These are phyloP conservation scores for Solanum phureja DNA, from an alignment of 257 asterid species.

Conservation along the genomic window DNA sequence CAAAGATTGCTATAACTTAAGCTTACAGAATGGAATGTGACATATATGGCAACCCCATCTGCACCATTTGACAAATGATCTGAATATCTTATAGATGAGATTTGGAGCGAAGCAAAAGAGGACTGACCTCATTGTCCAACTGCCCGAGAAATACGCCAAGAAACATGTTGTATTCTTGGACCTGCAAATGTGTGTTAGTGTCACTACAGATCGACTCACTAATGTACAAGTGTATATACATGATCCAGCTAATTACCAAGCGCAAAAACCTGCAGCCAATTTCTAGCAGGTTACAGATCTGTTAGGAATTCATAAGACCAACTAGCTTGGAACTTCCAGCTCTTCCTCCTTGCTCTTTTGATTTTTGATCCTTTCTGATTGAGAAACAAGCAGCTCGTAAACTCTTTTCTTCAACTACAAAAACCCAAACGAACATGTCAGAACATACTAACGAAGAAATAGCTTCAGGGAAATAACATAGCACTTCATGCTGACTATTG, in stretches of 20 bases:
- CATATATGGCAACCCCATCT: not conserved
- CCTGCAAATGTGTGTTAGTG: not conserved
- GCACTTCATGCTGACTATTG: not conserved
- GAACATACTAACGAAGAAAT: not conserved
- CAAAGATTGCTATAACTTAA: not conserved
- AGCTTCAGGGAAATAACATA: not conserved
- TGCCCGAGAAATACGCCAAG: not conserved
- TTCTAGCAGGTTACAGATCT: not conserved
- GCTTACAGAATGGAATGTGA: not conserved
- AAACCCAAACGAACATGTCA: not conserved
- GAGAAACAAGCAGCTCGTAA: slow-evolving; percentile 61
- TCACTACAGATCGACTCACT: not conserved
- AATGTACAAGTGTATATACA: not conserved
- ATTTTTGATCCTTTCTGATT: slow-evolving; percentile 39
- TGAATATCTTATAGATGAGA: not conserved
- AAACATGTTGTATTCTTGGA: not conserved
- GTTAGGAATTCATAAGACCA: not conserved
- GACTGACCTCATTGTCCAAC: not conserved
- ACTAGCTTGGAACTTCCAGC: slow-evolving; percentile 11
- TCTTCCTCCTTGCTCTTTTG: slow-evolving; percentile 22
- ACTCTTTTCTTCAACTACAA: slow-evolving; percentile 65
- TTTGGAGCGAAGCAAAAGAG: not conserved
- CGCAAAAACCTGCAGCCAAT: not conserved
- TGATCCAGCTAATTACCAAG: not conserved
- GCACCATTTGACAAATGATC: not conserved